These are phyloP conservation scores for Gaeumannomyces sp. DNA, from an alignment of 2,329 filamentous ascomycete species.

Conservation along the genomic window DNA sequence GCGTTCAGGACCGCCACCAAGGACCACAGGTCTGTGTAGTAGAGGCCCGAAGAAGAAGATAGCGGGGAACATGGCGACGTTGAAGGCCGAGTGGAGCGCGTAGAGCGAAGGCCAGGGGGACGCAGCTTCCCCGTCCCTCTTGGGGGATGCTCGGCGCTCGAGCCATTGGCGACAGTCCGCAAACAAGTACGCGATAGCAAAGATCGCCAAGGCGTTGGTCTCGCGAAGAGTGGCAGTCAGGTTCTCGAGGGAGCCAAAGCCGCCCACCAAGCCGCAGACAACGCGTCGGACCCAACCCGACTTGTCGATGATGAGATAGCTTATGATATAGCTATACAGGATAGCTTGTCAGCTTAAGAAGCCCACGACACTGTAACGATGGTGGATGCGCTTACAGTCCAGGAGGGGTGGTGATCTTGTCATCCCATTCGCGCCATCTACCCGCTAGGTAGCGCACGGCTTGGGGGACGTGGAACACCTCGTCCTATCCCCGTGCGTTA, in stretches of 20 bases:
- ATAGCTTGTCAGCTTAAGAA: conserved; percentile 17
- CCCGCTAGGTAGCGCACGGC: conserved; percentile 79
- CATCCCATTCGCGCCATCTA: conserved; percentile 76
- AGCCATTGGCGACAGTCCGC: conserved; percentile 47
- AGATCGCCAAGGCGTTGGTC: conserved; percentile 40
- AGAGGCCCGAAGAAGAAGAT: conserved; percentile 94
- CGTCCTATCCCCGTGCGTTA: conserved; percentile 51
- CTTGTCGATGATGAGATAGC: conserved; percentile 3
- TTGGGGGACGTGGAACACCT: conserved; percentile 85
- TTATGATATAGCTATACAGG: conserved; percentile 17
- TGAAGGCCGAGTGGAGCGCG: conserved; percentile 60
- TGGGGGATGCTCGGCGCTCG: conserved; percentile 28
- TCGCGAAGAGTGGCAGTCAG: conserved; percentile 36
- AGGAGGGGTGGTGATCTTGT: conserved; percentile 94
- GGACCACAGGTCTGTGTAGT: conserved; percentile 89
- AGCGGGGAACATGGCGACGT: conserved; percentile 78
- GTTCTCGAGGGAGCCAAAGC: conserved; percentile 3
- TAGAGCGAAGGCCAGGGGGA: conserved; percentile 31
- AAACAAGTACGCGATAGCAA: conserved; percentile 38
- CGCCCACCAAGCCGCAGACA: background rate
- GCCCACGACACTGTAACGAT: conserved; percentile 11
- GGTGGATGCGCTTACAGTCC: conserved; percentile 55
- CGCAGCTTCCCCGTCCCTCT: background rate
- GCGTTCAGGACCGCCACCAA: conserved; percentile 67
- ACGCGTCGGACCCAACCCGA: background rate